phyloP scores from a whole-genome alignment of 1,284 basidiomycete species.

The Meira miltonrushii region DNA sequence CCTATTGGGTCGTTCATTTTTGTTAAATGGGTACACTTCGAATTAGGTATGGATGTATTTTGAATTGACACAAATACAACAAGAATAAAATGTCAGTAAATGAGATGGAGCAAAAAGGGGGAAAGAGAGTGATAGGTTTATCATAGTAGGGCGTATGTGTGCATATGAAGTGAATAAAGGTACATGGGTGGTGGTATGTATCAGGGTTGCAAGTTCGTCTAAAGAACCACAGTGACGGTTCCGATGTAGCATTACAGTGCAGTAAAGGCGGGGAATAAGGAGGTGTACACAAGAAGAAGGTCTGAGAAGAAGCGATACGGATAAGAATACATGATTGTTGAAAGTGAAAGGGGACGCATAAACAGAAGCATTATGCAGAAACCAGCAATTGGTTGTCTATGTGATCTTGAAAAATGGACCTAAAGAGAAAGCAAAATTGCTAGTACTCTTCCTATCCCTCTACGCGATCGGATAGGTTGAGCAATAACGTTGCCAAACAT shows the following conservation, averaged over 20 bases:
- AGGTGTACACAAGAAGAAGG: not conserved
- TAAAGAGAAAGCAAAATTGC: no score
- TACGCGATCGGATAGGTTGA: slow-evolving; percentile 67
- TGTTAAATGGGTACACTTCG: no score
- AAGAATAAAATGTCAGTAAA: not conserved
- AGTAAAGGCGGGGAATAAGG: no score
- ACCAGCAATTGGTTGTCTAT: no score
- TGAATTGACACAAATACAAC: not conserved
- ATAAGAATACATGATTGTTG: not conserved
- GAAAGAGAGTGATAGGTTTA: not conserved
- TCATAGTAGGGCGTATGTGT: not conserved
- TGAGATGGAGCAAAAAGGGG: not conserved
- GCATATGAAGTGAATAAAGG: not conserved
- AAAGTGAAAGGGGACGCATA: not conserved
- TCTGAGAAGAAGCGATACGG: not conserved
- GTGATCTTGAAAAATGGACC: no score
- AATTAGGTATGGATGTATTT: not conserved
- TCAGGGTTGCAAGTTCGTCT: no score
- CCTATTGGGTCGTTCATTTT: not conserved
- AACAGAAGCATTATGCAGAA: slow-evolving; percentile 14
- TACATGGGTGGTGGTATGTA: no score
- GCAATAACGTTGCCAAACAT: slow-evolving; percentile 87
- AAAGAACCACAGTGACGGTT: no score
- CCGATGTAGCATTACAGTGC: no score
- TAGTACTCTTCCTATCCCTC: slow-evolving; percentile 44